Base-by-base conservation (phyloP, 2,329 filamentous ascomycete genomes). In the Paracoccidioides lutzii region DNA sequence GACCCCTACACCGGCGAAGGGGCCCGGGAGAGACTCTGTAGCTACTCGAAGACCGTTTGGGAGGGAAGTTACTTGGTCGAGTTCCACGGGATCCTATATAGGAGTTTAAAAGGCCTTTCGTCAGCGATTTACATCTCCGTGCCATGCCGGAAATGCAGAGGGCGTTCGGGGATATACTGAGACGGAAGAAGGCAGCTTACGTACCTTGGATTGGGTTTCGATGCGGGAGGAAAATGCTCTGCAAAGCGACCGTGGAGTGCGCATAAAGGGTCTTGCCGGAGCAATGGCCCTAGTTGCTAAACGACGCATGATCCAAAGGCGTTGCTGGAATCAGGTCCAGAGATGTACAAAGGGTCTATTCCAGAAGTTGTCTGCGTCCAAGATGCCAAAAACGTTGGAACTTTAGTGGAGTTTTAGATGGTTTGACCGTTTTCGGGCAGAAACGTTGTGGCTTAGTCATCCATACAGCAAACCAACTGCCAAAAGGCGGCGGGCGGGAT, bases 1-100 rank as follows among this genome's bases (percentile, higher is more conserved):
- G 59, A 97, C 89, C 46, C 93, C 93, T 14, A 98, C 87, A 52
- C 90, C 93, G 3, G 90, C 88, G 71, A 98, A 98, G 63, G 90
- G 90, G 44, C 93, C 93, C 0, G 91, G 90, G 9, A 97, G 80
- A 56, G 90, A 90, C 70, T 98, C 93, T 46, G 91, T 95, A 30
- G 93, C 93, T 57, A 98, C 89, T 57, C 91, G 88, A 61, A 98
- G 76, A 67, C 93, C 93, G 79, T 98, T 98, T 52, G 89, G 77
- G 14, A 98, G 81, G 1, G 85, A 90, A 6, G 90, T 95, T 65
- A 97, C 85, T 62, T 85, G 78, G 70, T 96, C 89, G 64, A 95
- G 81, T 61, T 95, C 88, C 51, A 84, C 84, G 12, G 89, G 88
- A 67, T 97, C 90, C 82, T 88, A 63, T 22, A 14, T 3, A 38